These are phyloP conservation scores for Aspergillus sp. DNA, from an alignment of 2,329 filamentous ascomycete genomes.

Conservation along the genomic window DNA sequence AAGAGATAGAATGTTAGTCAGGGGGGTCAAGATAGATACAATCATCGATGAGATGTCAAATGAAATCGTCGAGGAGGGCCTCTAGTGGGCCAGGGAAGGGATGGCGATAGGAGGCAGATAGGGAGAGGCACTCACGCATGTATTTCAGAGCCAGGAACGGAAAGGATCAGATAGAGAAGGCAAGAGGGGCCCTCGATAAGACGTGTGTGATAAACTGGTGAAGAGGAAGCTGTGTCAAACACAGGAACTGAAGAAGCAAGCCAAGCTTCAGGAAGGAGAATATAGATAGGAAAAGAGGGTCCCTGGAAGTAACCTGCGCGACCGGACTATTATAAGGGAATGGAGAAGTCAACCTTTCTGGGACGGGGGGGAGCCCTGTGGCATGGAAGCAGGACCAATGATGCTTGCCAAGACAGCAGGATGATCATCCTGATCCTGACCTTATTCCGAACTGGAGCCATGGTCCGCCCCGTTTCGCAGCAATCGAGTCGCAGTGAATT, in stretches of 20 bases:
- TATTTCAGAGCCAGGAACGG: constrained; percentile 33
- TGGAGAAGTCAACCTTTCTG: background rate
- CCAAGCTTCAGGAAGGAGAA: constrained; percentile 20
- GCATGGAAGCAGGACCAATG: constrained; percentile 12
- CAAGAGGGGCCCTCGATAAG: background rate
- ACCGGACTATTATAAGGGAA: constrained; percentile 11
- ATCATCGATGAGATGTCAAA: background rate
- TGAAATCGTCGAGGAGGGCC: no score
- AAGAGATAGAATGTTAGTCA: background rate
- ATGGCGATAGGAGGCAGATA: background rate
- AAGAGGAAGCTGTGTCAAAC: constrained; percentile 7
- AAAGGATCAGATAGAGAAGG: constrained; percentile 8
- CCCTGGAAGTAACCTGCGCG: background rate
- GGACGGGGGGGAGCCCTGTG: constrained; percentile 7
- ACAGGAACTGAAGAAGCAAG: constrained; percentile 11
- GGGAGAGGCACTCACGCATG: constrained; percentile 34
- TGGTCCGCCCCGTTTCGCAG: constrained; percentile 3
- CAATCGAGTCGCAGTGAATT: background rate
- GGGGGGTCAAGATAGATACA: background rate
- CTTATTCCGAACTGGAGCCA: constrained; percentile 3
- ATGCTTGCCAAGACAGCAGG: constrained; percentile 18
- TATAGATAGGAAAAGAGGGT: constrained; percentile 1
- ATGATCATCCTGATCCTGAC: constrained; percentile 12
- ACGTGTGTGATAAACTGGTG: constrained; percentile 2
- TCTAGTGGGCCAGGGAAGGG: constrained; percentile 3